Conservation (phyloP, 2,329 filamentous ascomycete species). For the Colletotrichum agaves region DNA sequence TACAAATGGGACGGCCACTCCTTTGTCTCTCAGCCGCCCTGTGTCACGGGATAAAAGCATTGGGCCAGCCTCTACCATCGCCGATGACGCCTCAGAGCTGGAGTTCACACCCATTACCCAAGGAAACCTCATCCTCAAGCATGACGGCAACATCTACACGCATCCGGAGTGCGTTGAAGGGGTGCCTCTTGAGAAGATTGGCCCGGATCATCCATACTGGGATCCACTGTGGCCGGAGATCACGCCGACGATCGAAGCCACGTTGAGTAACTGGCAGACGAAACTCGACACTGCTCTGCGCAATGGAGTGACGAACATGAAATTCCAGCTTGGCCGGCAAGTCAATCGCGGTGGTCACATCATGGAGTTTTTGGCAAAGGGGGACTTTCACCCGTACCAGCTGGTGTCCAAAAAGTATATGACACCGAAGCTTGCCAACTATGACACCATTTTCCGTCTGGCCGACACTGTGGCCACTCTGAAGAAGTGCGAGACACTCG, state of each 20-base stretch:
- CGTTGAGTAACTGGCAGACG: slow-evolving; percentile 59
- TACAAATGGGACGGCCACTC: slow-evolving; percentile 14
- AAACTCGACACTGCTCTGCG: slow-evolving; percentile 55
- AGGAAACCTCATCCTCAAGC: slow-evolving; percentile 55
- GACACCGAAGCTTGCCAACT: slow-evolving; percentile 56
- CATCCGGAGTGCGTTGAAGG: slow-evolving; percentile 63
- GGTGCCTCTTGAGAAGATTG: slow-evolving; percentile 64
- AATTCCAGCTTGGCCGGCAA: slow-evolving; percentile 65
- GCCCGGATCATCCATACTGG: slow-evolving; percentile 64
- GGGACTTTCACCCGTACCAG: slow-evolving; percentile 67
- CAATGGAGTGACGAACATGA: slow-evolving; percentile 50
- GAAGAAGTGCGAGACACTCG: slow-evolving; percentile 60
- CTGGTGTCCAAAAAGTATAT: slow-evolving; percentile 64
- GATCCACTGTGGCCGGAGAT: slow-evolving; percentile 63
- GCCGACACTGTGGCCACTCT: slow-evolving; percentile 65
- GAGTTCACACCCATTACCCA: slow-evolving; percentile 49
- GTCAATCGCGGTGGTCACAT: slow-evolving; percentile 65
- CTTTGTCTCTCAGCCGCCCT: slow-evolving; percentile 16
- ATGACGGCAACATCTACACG: slow-evolving; percentile 62
- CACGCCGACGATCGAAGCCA: slow-evolving; percentile 53
- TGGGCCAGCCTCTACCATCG: slow-evolving; percentile 11
- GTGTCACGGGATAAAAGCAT: slow-evolving; percentile 29
- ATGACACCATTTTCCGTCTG: slow-evolving; percentile 67
- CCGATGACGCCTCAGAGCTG: slow-evolving; percentile 25
- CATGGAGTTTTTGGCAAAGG: slow-evolving; percentile 62